These are phyloP conservation scores for Cronartium quercuum DNA, from an alignment of 1,284 basidiomycete genomes.

Conservation along the genomic window DNA sequence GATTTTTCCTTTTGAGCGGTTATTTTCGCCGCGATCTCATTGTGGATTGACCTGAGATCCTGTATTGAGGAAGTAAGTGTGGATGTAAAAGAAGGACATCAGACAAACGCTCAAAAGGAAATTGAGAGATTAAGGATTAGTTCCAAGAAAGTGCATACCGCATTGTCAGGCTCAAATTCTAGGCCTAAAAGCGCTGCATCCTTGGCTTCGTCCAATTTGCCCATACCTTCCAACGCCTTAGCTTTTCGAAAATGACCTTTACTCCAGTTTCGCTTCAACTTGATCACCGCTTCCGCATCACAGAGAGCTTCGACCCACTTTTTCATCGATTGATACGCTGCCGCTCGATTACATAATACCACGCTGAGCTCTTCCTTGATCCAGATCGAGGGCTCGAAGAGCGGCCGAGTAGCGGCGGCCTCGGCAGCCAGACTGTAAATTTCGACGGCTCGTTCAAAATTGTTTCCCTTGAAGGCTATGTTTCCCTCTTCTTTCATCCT, in stretches of 20 bases:
- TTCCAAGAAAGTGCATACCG: conserved; percentile 46
- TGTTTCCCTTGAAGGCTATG: conserved; percentile 69
- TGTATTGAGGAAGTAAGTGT: background rate
- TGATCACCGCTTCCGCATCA: conserved; percentile 84
- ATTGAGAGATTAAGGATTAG: too few species aligned
- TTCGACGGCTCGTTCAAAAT: conserved; percentile 68
- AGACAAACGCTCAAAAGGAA: background rate
- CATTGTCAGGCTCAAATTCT: conserved; percentile 79
- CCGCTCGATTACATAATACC: conserved; percentile 82
- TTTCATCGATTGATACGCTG: conserved; percentile 69
- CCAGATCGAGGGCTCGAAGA: conserved; percentile 77
- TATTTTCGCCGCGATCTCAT: background rate
- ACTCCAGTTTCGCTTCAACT: conserved; percentile 78
- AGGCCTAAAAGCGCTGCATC: conserved; percentile 76
- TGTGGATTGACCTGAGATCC: background rate
- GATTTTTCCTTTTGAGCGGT: background rate
- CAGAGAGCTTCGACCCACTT: conserved; percentile 75
- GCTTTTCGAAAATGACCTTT: conserved; percentile 94
- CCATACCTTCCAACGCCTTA: conserved; percentile 74
- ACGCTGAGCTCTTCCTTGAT: conserved; percentile 84
- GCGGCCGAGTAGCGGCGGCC: conserved; percentile 73
- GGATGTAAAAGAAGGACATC: background rate
- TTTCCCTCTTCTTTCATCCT: conserved; percentile 84
- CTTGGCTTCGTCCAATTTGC: conserved; percentile 65
- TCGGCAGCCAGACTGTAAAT: conserved; percentile 77